A percentile compares a stretch with the other conserved stretches of the same genome.
Evolutionary conservation across 768 basidiomycete species (phyloP).

Genomic region (Fomitopsis pulvina): DNA sequence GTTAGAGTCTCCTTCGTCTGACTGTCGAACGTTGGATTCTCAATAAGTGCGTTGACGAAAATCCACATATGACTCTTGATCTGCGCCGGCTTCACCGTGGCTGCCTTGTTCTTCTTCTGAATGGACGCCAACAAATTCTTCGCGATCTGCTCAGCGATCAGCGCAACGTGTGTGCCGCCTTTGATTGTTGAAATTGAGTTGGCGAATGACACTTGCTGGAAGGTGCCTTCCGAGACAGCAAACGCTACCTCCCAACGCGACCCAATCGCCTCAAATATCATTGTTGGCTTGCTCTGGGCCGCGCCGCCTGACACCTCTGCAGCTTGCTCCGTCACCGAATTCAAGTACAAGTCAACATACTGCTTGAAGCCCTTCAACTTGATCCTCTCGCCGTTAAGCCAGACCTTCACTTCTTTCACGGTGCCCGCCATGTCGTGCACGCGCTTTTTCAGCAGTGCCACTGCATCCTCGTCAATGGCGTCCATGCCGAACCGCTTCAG

Average conservation of each 20-base stretch:
- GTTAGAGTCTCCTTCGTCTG: slow-evolving; percentile 98
- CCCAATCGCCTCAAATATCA: slow-evolving; percentile 77
- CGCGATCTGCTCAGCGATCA: slow-evolving; percentile 83
- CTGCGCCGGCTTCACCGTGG: slow-evolving; percentile 88
- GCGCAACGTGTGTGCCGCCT: slow-evolving; percentile 88
- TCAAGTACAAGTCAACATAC: slow-evolving; percentile 92
- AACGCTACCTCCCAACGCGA: slow-evolving; percentile 94
- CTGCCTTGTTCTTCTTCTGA: slow-evolving; percentile 95
- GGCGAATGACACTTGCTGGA: slow-evolving; percentile 94
- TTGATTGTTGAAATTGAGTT: slow-evolving; percentile 97
- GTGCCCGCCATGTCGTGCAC: slow-evolving; percentile 99
- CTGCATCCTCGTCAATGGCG: slow-evolving; percentile 84
- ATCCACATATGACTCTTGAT: slow-evolving; percentile 99
- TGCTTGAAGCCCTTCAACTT: slow-evolving; percentile 95
- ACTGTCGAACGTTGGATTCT: slow-evolving; percentile 98
- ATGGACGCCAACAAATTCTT: slow-evolving; percentile 78
- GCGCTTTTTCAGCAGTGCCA: slow-evolving; percentile 83
- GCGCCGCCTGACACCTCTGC: slow-evolving; percentile 72
- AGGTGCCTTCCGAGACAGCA: slow-evolving; percentile 85
- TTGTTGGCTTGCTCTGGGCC: slow-evolving; percentile 62
- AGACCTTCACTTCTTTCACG: slow-evolving; percentile 87
- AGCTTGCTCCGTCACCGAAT: slow-evolving; percentile 66
- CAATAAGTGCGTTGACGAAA: slow-evolving; percentile 92
- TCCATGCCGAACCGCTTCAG: slow-evolving; percentile 90
- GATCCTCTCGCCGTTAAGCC: slow-evolving; percentile 83